Evolutionary conservation across 2,329 filamentous ascomycete genomes (phyloP).

Genomic region (Cercospora zeina): DNA sequence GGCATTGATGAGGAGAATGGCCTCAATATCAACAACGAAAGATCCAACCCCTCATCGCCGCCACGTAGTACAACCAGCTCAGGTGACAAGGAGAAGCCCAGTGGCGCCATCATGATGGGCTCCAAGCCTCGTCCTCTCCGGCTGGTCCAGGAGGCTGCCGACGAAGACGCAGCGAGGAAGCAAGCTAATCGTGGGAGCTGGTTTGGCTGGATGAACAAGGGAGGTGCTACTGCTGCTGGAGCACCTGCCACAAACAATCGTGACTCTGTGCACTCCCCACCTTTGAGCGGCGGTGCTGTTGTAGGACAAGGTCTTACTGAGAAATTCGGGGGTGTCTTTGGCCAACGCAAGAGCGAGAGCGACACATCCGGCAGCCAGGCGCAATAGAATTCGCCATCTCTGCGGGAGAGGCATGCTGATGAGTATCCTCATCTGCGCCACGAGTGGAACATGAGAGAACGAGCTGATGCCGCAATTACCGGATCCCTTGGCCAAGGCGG

Average conservation of each 20-base stretch:
- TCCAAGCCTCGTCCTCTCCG: conserved; percentile 80
- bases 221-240: conserved; percentile 15
- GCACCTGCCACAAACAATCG: conserved; percentile 5
- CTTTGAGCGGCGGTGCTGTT: neutral
- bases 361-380: conserved; percentile 17
- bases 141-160: conserved; percentile 72
- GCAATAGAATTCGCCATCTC: conserved; percentile 20
- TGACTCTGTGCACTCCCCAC: conserved; percentile 9
- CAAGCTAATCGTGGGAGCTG: conserved; percentile 50
- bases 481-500: neutral
- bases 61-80: conserved; percentile 57
- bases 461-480: neutral
- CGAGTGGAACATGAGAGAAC: conserved; percentile 6
- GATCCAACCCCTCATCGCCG: conserved; percentile 54
- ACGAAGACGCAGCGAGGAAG: conserved; percentile 46
- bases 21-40: conserved; percentile 34
- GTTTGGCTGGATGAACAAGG: conserved; percentile 51
- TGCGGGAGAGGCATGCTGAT: neutral
- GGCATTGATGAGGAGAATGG: conserved; percentile 15
- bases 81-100: conserved; percentile 35
- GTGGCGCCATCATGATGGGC: conserved; percentile 51
- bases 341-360: conserved; percentile 19
- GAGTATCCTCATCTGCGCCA: neutral
- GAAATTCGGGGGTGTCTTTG: conserved; percentile 19
- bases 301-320: conserved; percentile 12